Conservation (phyloP, 257 asterid species). For the Ligustrum vulgare region DNA sequence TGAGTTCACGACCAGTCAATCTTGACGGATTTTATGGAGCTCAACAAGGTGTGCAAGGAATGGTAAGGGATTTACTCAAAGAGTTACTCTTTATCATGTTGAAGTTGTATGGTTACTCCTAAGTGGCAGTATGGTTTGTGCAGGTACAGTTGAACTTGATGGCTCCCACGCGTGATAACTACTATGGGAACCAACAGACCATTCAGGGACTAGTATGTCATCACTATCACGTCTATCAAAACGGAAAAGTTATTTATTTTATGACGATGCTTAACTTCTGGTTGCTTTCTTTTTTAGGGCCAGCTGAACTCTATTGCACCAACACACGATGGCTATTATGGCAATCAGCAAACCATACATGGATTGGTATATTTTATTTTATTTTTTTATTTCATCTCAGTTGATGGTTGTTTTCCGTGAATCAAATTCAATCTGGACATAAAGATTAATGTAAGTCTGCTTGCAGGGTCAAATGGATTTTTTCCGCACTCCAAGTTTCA, state of each 20-base stretch:
- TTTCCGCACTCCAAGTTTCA: conserved; percentile 69
- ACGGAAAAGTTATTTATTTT: conserved; percentile 9
- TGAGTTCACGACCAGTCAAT: conserved; percentile 66
- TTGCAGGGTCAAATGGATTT: conserved; percentile 94
- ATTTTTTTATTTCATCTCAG: conserved; percentile 7
- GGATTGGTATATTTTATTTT: conserved; percentile 96
- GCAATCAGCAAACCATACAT: conserved; percentile 72
- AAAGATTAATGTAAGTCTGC: conserved; percentile 24
- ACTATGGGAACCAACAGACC: conserved; percentile 74
- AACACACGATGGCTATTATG: conserved; percentile 73
- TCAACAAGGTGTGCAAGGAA: conserved; percentile 80
- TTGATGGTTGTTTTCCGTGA: neutral
- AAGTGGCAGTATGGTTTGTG: conserved; percentile 30
- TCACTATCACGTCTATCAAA: conserved; percentile 8
- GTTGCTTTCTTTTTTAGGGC: conserved; percentile 57
- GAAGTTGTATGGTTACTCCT: conserved; percentile 17
- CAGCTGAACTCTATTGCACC: conserved; percentile 90
- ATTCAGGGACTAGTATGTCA: conserved; percentile 84
- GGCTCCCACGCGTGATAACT: conserved; percentile 87
- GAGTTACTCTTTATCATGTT: neutral
- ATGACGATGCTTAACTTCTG: conserved; percentile 1
- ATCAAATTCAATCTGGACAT: conserved; percentile 1
- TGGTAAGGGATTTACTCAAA: conserved; percentile 51
- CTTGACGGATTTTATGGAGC: conserved; percentile 76
- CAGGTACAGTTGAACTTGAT: conserved; percentile 78